Conservation (phyloP, 2,329 filamentous ascomycete genomes). For the Emmonsia crescens region DNA sequence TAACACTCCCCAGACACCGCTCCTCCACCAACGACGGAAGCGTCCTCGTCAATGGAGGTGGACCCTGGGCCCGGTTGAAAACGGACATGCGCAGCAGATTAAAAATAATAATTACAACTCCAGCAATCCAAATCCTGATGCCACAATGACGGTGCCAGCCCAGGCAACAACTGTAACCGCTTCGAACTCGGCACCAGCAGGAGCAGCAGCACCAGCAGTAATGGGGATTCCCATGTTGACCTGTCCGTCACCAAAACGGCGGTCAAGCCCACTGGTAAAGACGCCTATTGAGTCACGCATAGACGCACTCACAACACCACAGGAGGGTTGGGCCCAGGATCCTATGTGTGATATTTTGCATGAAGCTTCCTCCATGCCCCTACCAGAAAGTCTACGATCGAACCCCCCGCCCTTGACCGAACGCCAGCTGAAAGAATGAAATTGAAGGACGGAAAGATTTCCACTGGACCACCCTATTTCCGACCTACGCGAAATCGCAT, state of each 20-base stretch:
- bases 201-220: neutral
- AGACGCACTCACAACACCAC: neutral
- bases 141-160: neutral
- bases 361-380: neutral
- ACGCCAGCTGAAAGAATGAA: neutral
- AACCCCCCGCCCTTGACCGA: neutral
- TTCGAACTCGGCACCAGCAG: neutral
- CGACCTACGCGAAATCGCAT: neutral
- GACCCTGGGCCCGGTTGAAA: constrained; percentile 41
- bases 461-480: neutral
- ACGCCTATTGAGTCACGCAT: neutral
- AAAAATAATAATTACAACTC: neutral
- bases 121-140: neutral
- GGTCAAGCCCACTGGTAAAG: neutral
- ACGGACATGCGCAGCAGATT: constrained; percentile 9
- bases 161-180: neutral
- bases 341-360: constrained; percentile 1
- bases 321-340: neutral
- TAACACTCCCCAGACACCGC: constrained; percentile 42
- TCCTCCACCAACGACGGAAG: constrained; percentile 44
- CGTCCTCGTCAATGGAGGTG: constrained; percentile 46
- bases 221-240: neutral
- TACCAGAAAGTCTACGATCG: constrained; percentile 3
- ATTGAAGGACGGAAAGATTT: neutral
- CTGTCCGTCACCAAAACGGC: neutral